phyloP scores from a whole-genome alignment of 176 grass and related monocot genomes.

The Hordeum vulgare region MorexV3_pseudomolecules_assembly NC_058522.1:212338613-212339112 shows the following conservation, averaged over 20 bases:
- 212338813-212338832: background rate
- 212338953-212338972: background rate
- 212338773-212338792: background rate
- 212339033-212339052: too few relatives aligned
- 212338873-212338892: background rate
- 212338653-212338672: background rate
- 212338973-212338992: background rate
- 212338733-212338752: background rate
- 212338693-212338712: background rate
- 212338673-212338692: background rate
- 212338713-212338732: background rate
- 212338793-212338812: background rate
- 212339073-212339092: too few relatives aligned
- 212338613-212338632: background rate
- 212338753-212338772: background rate
- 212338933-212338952: background rate
- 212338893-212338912: background rate
- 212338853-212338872: background rate
- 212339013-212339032: too few relatives aligned
- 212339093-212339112: too few relatives aligned
- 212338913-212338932: background rate
- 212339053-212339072: too few relatives aligned
- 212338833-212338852: background rate
- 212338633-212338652: background rate
- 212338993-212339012: too few relatives aligned